Conservation (phyloP, 169 alveolate genomes). For the Theileria sp. region DNA sequence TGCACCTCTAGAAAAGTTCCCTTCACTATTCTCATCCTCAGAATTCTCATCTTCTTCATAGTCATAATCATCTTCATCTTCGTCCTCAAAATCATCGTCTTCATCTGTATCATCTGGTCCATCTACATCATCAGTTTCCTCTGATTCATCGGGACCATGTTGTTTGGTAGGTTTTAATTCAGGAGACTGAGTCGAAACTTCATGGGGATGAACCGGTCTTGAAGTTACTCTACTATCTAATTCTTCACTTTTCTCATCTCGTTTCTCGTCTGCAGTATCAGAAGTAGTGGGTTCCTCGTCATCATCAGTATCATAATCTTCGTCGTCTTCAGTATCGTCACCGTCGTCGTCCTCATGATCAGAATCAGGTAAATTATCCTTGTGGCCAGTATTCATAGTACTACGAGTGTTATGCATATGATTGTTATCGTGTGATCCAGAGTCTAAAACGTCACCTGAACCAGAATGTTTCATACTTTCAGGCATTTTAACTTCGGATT, state of each 20-base stretch:
- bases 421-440: not conserved
- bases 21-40: not conserved
- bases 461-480: not conserved
- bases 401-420: not conserved
- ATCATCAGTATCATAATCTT: not conserved
- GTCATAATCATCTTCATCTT: not conserved
- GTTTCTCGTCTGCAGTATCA: not conserved
- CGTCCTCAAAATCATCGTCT: not conserved
- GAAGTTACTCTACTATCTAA: not conserved
- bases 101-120: not conserved
- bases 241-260: not conserved
- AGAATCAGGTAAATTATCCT: not conserved
- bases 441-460: not conserved
- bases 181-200: not conserved
- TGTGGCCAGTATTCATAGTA: no score
- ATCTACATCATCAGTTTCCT: not conserved
- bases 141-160: not conserved
- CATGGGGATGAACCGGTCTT: not conserved
- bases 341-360: not conserved
- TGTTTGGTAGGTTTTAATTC: not conserved
- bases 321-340: not conserved
- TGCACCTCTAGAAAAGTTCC: constrained; percentile 3
- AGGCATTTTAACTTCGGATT: not conserved
- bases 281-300: not conserved
- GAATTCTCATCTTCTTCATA: not conserved